phyloP scores from a whole-genome alignment of 2,329 filamentous ascomycete species.

The Pseudohalonectria lignicola region DNA sequence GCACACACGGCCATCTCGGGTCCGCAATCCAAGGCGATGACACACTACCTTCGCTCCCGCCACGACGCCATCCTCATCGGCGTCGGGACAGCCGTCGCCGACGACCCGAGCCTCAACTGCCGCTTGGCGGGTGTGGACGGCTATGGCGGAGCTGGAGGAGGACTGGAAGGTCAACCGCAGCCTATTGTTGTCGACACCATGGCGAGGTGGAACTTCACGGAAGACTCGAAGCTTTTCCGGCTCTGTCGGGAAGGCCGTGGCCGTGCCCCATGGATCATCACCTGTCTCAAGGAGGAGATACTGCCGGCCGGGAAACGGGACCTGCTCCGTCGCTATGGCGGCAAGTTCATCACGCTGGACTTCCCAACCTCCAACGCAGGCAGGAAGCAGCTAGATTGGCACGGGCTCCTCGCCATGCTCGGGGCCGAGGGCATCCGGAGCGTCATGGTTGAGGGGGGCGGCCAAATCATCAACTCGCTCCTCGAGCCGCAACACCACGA shows the following conservation, averaged over 20 bases:
- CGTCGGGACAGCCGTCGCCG: slow-evolving; percentile 71
- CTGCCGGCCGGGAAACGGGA: slow-evolving; percentile 29
- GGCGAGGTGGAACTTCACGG: slow-evolving; percentile 57
- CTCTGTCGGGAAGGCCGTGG: slow-evolving; percentile 55
- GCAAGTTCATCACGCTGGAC: slow-evolving; percentile 35
- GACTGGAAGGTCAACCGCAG: slow-evolving; percentile 48
- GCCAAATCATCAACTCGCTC: slow-evolving; percentile 68
- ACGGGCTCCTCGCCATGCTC: slow-evolving; percentile 49
- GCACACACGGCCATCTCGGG: slow-evolving; percentile 78
- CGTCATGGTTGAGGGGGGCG: slow-evolving; percentile 90
- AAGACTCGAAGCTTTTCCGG: slow-evolving; percentile 52
- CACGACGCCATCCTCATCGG: slow-evolving; percentile 83
- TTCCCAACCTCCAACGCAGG: background rate
- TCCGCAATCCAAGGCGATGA: slow-evolving; percentile 79
- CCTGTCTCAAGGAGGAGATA: slow-evolving; percentile 25
- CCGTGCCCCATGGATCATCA: slow-evolving; percentile 61
- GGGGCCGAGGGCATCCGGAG: slow-evolving; percentile 52
- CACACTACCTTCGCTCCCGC: slow-evolving; percentile 72
- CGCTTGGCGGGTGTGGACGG: slow-evolving; percentile 47
- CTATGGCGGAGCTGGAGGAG: slow-evolving; percentile 14
- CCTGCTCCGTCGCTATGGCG: slow-evolving; percentile 37
- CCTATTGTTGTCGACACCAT: slow-evolving; percentile 75
- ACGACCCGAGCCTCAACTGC: slow-evolving; percentile 80
- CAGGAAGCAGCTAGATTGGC: slow-evolving; percentile 37
- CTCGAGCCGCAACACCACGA: slow-evolving; percentile 48